phyloP scores from a whole-genome alignment of 1,284 basidiomycete species.

The Boletellus deceptivus region DNA sequence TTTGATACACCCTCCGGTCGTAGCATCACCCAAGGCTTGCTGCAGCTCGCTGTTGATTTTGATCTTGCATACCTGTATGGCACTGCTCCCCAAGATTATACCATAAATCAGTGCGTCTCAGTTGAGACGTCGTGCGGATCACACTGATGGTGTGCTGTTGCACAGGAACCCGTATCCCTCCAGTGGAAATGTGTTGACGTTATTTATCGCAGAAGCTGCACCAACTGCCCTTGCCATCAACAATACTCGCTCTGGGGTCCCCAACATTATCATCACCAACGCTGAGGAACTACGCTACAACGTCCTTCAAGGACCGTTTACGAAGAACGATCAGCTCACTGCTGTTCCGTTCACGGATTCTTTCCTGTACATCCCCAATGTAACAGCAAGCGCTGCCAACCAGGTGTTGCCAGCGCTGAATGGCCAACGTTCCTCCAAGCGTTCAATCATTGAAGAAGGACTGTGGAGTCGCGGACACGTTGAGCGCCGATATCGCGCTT shows the following conservation, averaged over 20 bases:
- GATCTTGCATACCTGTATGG: conserved; percentile 59
- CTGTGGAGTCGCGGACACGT: conserved; percentile 53
- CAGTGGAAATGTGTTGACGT: conserved; percentile 58
- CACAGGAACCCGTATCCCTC: conserved; percentile 63
- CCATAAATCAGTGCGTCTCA: conserved; percentile 50
- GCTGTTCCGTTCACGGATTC: conserved; percentile 61
- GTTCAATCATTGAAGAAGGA: conserved; percentile 37
- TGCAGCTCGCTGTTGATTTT: conserved; percentile 50
- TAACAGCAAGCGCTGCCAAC: conserved; percentile 48
- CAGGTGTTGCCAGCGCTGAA: conserved; percentile 57
- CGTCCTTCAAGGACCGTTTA: conserved; percentile 67
- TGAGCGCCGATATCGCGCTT: conserved; percentile 48
- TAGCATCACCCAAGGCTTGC: conserved; percentile 54
- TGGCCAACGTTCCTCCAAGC: conserved; percentile 37
- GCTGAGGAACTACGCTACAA: conserved; percentile 78
- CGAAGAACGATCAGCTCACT: conserved; percentile 77
- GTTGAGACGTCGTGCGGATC: not conserved
- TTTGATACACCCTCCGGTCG: conserved; percentile 59
- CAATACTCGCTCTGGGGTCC: conserved; percentile 55
- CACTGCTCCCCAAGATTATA: conserved; percentile 72
- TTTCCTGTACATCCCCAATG: conserved; percentile 58
- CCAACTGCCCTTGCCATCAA: conserved; percentile 59
- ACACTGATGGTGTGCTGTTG: not conserved
- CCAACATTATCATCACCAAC: conserved; percentile 72
- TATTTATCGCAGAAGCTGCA: conserved; percentile 58